A percentile compares a stretch with the other conserved stretches of the same genome.
phyloP scores from a whole-genome alignment of 2,329 filamentous ascomycete species.

The Nigrospora oryzae region DNA sequence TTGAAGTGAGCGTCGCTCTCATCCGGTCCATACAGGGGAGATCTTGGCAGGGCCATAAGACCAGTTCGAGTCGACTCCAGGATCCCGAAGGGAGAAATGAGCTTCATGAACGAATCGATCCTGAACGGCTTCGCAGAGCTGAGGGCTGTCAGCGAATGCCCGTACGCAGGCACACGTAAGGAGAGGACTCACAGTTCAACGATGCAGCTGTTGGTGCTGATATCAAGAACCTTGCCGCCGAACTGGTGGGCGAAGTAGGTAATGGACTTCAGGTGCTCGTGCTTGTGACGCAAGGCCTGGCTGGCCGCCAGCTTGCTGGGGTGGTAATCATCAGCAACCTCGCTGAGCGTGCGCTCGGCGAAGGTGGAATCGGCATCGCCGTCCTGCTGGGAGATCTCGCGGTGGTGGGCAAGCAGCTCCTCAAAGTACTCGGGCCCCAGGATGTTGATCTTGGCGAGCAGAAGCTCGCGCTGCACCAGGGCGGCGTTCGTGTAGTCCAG shows the following conservation, averaged over 20 bases:
- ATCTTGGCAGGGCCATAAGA: constrained; percentile 92
- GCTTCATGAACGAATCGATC: constrained; percentile 96
- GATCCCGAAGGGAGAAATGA: constrained; percentile 90
- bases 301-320: constrained; percentile 78
- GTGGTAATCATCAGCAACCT: constrained; percentile 66
- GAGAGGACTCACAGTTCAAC: constrained; percentile 73
- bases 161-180: neutral
- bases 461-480: constrained; percentile 88
- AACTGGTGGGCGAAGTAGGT: constrained; percentile 97
- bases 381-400: constrained; percentile 62
- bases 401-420: constrained; percentile 89
- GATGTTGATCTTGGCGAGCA: constrained; percentile 94
- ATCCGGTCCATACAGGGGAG: constrained; percentile 68
- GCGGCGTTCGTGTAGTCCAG: constrained; percentile 90
- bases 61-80: constrained; percentile 92
- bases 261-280: constrained; percentile 93
- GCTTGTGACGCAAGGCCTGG: constrained; percentile 90
- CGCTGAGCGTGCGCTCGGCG: constrained; percentile 32
- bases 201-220: constrained; percentile 97
- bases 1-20: constrained; percentile 61
- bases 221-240: constrained; percentile 93
- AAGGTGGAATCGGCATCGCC: constrained; percentile 34
- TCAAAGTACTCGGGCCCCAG: constrained; percentile 97
- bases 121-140: constrained; percentile 86
- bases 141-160: constrained; percentile 11